Evolutionary conservation across 176 grass and related monocot genomes (phyloP).

Genomic region (Eragrostis nindensis): DNA sequence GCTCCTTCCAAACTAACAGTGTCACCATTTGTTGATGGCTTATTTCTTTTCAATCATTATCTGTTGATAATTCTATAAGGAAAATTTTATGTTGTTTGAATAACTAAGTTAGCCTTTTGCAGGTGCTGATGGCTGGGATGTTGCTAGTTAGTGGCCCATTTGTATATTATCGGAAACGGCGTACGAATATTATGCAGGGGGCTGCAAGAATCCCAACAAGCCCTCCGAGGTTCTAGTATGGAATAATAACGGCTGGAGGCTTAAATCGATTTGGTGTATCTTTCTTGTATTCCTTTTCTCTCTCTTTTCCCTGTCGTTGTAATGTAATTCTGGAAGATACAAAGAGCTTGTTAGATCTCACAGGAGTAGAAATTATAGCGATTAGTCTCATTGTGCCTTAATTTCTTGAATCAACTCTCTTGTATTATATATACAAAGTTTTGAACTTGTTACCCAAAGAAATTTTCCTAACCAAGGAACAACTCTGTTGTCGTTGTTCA

Average conservation of each 20-base stretch:
- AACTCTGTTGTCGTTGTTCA: neutral
- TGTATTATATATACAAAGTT: conserved; percentile 42
- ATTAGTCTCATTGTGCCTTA: neutral
- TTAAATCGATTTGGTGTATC: conserved; percentile 15
- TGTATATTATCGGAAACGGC: conserved; percentile 70
- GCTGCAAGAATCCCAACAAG: conserved; percentile 70
- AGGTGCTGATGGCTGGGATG: conserved; percentile 85
- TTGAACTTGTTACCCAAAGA: conserved; percentile 10
- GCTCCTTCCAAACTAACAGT: neutral
- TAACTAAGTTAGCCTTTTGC: conserved; percentile 19
- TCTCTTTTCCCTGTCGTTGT: neutral
- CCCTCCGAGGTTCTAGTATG: conserved; percentile 70
- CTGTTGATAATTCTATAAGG: neutral
- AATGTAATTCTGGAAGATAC: conserved; percentile 32
- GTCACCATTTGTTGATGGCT: neutral
- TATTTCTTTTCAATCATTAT: neutral
- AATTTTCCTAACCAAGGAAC: neutral
- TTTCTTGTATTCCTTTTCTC: conserved; percentile 13
- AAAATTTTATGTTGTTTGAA: neutral
- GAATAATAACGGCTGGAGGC: neutral
- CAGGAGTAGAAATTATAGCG: conserved; percentile 43
- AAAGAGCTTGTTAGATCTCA: conserved; percentile 26
- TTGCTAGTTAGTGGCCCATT: conserved; percentile 79
- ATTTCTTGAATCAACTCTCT: neutral
- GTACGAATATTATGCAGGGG: conserved; percentile 56